Base-by-base conservation (phyloP, 768 basidiomycete species). In the Collybia sp. region DNA sequence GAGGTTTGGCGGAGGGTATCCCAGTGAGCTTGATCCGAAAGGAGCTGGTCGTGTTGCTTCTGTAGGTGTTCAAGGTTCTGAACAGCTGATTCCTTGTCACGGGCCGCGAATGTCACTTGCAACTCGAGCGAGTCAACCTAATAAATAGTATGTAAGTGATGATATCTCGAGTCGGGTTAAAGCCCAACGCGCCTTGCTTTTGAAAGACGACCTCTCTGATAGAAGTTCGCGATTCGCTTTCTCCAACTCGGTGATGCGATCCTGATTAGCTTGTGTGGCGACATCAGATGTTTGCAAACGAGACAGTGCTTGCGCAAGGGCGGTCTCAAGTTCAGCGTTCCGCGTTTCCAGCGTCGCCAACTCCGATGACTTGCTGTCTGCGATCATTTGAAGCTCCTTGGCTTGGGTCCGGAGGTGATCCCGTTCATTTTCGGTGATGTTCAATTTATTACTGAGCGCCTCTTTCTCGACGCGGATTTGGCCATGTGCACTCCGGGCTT, bases 391-490 rank as follows among this genome's bases (percentile, higher is more conserved):
- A 34, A 79, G 43, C 45, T 79, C 79, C 48, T 81, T 80, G 15
- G 82, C 58, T 50, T 83, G 79, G 2, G 58, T 52, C 35, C 76
- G 76, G 37, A 88, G 60, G 4, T 65, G 64, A 16, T 91, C 85
- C 16, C 86, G 79, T 44, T 91, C 88, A 20, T 60, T 68, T 59
- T 91, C 88, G 0, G 70, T 69, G 17, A 68, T 68, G 17, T 61
- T 65, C 25, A 88, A 64, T 51, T 85, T 85, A 51, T 89, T 85
- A 16, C 56, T 64, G 39, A 89, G 60, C 32, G 78, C 67, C 41
- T 91, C 89, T 65, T 90, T 93, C 69, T 93, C 89, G 12, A 87
- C 87, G 12, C 86, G 80, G 5, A 85, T 76, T 57, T 87, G 83
- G 0, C 88, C 87, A 54, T 88, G 83, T 12, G 82, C 80, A 16